A percentile compares a stretch with the other conserved stretches of the same genome.
These are phyloP conservation scores for Fusarium aywerte DNA, from an alignment of 2,329 filamentous ascomycete species.

Conservation along the genomic window DNA sequence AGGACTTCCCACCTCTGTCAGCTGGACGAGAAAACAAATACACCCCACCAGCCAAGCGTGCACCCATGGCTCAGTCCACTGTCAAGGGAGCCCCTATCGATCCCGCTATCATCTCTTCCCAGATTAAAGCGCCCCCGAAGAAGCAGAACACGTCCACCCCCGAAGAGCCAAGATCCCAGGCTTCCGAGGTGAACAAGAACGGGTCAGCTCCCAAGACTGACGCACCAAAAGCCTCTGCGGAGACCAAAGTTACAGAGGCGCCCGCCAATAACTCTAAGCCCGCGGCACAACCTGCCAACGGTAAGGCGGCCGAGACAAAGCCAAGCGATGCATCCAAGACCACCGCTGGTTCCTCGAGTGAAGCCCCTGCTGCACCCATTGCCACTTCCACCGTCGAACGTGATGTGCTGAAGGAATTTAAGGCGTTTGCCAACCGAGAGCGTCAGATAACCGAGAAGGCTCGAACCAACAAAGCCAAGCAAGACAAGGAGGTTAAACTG, in stretches of 20 bases:
- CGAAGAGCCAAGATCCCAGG: slow-evolving; percentile 44
- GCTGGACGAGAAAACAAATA: slow-evolving; percentile 74
- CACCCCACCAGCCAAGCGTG: slow-evolving; percentile 87
- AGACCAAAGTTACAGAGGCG: slow-evolving; percentile 46
- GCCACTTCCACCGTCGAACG: slow-evolving; percentile 70
- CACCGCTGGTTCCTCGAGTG: slow-evolving; percentile 53
- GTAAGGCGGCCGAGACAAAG: slow-evolving; percentile 49
- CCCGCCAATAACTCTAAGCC: slow-evolving; percentile 47
- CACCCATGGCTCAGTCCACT: slow-evolving; percentile 77
- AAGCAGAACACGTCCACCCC: slow-evolving; percentile 45
- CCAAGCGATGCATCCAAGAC: slow-evolving; percentile 42
- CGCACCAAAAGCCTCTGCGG: slow-evolving; percentile 37
- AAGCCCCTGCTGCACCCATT: slow-evolving; percentile 59
- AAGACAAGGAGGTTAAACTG: slow-evolving; percentile 90
- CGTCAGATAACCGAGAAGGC: slow-evolving; percentile 66
- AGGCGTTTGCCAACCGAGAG: slow-evolving; percentile 69
- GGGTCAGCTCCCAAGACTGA: slow-evolving; percentile 47
- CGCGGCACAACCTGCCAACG: slow-evolving; percentile 50
- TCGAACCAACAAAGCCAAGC: slow-evolving; percentile 67
- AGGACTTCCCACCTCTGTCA: slow-evolving; percentile 75
- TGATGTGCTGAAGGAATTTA: slow-evolving; percentile 72
- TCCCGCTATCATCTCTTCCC: slow-evolving; percentile 90
- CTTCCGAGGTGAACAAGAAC: slow-evolving; percentile 47
- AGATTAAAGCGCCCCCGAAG: slow-evolving; percentile 66
- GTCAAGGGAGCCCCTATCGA: slow-evolving; percentile 83